Evolutionary conservation across 331 rosid species (phyloP).

Genomic region (Pyrus hybrid): DNA sequence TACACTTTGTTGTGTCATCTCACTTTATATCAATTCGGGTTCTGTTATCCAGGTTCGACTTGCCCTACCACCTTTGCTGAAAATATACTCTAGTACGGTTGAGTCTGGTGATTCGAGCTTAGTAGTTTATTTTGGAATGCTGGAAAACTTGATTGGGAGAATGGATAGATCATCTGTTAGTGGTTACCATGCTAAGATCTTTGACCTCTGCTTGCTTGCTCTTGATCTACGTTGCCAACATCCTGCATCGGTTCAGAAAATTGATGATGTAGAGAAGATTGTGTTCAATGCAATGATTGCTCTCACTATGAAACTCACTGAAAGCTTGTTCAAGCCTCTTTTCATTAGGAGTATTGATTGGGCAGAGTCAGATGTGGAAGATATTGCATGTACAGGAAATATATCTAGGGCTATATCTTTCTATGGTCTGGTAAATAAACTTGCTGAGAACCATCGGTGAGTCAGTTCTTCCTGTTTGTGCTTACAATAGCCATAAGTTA

Average conservation of each 20-base stretch:
- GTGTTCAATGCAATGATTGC: slow-evolving; percentile 47
- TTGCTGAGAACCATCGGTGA: slow-evolving; percentile 79
- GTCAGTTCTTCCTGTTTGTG: slow-evolving; percentile 14
- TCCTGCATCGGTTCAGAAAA: slow-evolving; percentile 47
- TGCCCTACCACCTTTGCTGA: slow-evolving; percentile 54
- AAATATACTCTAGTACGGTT: slow-evolving; percentile 44
- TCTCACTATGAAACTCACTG: slow-evolving; percentile 80
- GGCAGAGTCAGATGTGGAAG: slow-evolving; percentile 66
- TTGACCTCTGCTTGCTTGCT: slow-evolving; percentile 69
- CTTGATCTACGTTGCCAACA: slow-evolving; percentile 72
- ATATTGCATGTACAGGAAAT: slow-evolving; percentile 27
- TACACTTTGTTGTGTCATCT: background rate
- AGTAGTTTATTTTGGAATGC: slow-evolving; percentile 60
- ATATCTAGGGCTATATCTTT: slow-evolving; percentile 77
- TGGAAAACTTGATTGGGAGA: slow-evolving; percentile 41
- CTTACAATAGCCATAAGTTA: background rate
- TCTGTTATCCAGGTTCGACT: slow-evolving; percentile 69
- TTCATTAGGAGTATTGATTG: slow-evolving; percentile 79
- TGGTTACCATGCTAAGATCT: slow-evolving; percentile 56
- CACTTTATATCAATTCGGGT: background rate
- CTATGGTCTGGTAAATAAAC: slow-evolving; percentile 71
- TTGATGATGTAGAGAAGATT: slow-evolving; percentile 56
- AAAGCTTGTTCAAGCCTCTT: slow-evolving; percentile 85
- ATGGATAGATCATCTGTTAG: slow-evolving; percentile 70
- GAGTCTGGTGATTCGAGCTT: slow-evolving; percentile 76